Conservation (phyloP, 805 yeast genomes). For the Starmerella roubikii region DNA sequence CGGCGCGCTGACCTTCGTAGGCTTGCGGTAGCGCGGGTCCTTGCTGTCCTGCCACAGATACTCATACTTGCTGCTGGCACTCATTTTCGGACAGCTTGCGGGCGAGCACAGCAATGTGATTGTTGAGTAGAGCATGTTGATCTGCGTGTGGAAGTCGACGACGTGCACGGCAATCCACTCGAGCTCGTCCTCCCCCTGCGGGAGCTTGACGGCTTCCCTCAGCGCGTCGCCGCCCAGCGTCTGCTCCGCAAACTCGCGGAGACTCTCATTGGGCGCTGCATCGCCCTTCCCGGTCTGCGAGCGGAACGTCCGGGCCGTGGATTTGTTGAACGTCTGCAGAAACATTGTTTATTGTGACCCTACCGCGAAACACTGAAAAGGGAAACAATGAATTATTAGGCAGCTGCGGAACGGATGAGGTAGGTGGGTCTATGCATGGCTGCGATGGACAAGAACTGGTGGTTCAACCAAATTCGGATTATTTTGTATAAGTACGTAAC, state of each 20-base stretch:
- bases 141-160: slow-evolving; percentile 93
- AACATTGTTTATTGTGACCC: slow-evolving; percentile 12
- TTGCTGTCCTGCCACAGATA: slow-evolving; percentile 80
- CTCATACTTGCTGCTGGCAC: slow-evolving; percentile 93
- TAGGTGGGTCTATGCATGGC: too few species aligned
- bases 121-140: slow-evolving; percentile 91
- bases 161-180: slow-evolving; percentile 97
- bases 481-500: too few species aligned
- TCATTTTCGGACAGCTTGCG: slow-evolving; percentile 88
- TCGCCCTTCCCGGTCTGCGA: slow-evolving; percentile 22
- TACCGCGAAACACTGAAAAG: too few species aligned
- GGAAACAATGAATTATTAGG: too few species aligned
- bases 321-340: slow-evolving; percentile 19
- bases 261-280: slow-evolving; percentile 24
- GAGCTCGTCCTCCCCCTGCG: slow-evolving; percentile 77
- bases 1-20: slow-evolving; percentile 84
- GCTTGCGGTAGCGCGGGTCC: slow-evolving; percentile 43
- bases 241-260: slow-evolving; percentile 82
- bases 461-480: too few species aligned
- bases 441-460: too few species aligned
- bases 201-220: slow-evolving; percentile 84
- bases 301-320: slow-evolving; percentile 28
- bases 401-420: too few species aligned
- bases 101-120: slow-evolving; percentile 96
- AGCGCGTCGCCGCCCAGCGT: slow-evolving; percentile 86